These are phyloP conservation scores for Pisolithus albus DNA, from an alignment of 768 basidiomycete genomes.

Conservation along the genomic window DNA sequence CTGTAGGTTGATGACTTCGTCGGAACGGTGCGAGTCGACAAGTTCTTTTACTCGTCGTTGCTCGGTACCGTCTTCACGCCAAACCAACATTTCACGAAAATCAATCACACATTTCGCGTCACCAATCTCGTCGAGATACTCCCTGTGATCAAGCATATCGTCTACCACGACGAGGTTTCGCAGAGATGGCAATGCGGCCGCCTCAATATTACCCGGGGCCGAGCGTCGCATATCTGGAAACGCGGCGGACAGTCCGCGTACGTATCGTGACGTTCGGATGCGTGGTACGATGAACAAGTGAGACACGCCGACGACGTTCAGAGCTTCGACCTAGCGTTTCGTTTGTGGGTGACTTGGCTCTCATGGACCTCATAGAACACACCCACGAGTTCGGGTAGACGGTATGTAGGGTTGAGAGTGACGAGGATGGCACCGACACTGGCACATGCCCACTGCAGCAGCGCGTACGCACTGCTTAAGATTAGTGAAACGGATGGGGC, in stretches of 20 bases:
- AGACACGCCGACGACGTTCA: constrained; percentile 58
- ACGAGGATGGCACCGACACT: constrained; percentile 77
- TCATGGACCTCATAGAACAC: not conserved
- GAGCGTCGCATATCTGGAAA: constrained; percentile 49
- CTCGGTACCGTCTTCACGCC: constrained; percentile 51
- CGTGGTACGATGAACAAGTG: constrained; percentile 70
- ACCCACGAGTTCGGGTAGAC: constrained; percentile 60
- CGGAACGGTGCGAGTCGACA: constrained; percentile 36
- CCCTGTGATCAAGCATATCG: constrained; percentile 38
- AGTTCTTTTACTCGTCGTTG: constrained; percentile 37
- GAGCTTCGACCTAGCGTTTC: constrained; percentile 43
- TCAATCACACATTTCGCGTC: constrained; percentile 50
- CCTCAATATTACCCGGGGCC: constrained; percentile 49
- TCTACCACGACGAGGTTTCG: constrained; percentile 63
- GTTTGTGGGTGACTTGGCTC: not conserved
- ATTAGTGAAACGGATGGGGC: not conserved
- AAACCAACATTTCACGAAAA: constrained; percentile 67
- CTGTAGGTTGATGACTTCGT: constrained; percentile 77
- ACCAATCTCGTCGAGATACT: constrained; percentile 34
- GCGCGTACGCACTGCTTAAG: constrained; percentile 58
- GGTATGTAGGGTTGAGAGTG: constrained; percentile 79
- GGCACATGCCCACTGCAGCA: constrained; percentile 84
- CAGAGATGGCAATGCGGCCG: constrained; percentile 52
- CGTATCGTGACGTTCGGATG: constrained; percentile 58
- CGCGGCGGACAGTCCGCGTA: constrained; percentile 50